phyloP scores from a whole-genome alignment of 129 eudicot species.

The Erigeron canadensis region DNA sequence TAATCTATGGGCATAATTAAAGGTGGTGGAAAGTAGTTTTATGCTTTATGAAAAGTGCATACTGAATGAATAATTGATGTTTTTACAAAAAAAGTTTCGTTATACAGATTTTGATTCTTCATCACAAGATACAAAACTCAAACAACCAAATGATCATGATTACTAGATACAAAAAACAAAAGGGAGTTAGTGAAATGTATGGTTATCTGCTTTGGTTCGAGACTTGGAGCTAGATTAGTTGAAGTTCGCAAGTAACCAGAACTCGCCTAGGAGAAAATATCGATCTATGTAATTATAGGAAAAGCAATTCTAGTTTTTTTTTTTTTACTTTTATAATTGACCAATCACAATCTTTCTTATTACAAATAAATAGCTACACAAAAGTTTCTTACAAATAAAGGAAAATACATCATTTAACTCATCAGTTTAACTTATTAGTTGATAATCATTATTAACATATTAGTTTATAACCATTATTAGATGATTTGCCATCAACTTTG shows the following conservation, averaged over 20 bases:
- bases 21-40: constrained; percentile 26
- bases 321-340: too few relatives aligned
- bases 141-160: constrained; percentile 5
- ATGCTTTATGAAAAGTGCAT: constrained; percentile 38
- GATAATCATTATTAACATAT: background rate
- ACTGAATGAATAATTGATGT: constrained; percentile 18
- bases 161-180: constrained; percentile 7
- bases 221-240: background rate
- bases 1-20: constrained; percentile 19
- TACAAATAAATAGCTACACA: too few relatives aligned
- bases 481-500: too few relatives aligned
- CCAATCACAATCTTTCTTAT: too few relatives aligned
- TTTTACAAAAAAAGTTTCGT: constrained; percentile 9
- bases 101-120: background rate
- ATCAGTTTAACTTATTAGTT: background rate
- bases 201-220: background rate
- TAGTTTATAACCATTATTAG: too few relatives aligned
- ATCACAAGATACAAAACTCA: constrained; percentile 12
- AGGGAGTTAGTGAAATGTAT: constrained; percentile 1
- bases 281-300: background rate
- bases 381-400: too few relatives aligned
- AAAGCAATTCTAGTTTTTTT: too few relatives aligned
- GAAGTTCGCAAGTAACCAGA: background rate
- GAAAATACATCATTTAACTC: too few relatives aligned
- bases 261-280: constrained; percentile 4